Evolutionary conservation across 139 green algal species (phyloP).

Genomic region (Chlorella sp.): DNA sequence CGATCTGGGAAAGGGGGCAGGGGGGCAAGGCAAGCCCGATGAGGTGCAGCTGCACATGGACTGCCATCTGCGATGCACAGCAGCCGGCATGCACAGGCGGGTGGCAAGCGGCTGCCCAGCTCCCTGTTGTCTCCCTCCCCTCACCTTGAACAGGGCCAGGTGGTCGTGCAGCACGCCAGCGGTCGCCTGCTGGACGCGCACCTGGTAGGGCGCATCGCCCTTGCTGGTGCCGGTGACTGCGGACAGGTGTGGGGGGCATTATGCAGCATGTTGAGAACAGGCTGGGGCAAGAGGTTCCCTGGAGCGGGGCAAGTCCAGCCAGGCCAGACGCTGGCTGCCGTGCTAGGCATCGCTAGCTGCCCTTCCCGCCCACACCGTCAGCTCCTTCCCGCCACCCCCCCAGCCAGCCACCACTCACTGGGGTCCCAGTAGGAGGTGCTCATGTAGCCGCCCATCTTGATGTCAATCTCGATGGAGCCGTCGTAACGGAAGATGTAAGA

Average conservation of each 20-base stretch:
- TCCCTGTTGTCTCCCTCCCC: no score
- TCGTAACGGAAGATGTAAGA: conserved; percentile 42
- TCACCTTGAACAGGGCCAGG: conserved; percentile 37
- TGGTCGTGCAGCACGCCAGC: conserved; percentile 48
- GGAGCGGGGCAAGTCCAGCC: no score
- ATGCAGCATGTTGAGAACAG: no score
- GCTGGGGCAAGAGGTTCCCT: no score
- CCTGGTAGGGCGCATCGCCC: conserved; percentile 29
- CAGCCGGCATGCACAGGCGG: no score
- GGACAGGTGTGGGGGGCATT: not conserved
- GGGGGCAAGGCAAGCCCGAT: not conserved
- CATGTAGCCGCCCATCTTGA: conserved; percentile 52
- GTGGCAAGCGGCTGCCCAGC: no score
- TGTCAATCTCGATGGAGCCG: conserved; percentile 40
- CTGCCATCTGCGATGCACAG: no score
- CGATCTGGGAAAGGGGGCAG: not conserved
- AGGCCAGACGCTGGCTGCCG: not conserved
- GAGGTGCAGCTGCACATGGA: no score
- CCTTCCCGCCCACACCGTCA: no score
- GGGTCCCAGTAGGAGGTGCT: conserved; percentile 34
- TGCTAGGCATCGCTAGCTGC: not conserved
- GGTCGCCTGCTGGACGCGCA: conserved; percentile 39
- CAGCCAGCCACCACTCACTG: not conserved
- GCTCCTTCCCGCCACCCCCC: no score
- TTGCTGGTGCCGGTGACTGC: not conserved